phyloP scores from a whole-genome alignment of 176 grass and related monocot genomes.

The Luzula sylvatica region DNA sequence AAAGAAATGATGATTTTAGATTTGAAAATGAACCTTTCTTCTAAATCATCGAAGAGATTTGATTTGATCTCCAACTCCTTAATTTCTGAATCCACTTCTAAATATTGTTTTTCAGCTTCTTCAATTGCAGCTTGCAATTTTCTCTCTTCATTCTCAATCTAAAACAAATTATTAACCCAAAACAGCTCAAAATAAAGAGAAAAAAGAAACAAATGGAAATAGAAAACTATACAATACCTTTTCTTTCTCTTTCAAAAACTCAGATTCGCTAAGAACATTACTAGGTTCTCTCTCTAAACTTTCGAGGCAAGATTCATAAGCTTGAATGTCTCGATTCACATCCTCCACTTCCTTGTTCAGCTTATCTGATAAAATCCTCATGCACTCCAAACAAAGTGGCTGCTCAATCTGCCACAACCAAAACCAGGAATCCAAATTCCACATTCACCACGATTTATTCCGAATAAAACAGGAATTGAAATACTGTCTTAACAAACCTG shows the following conservation, averaged over 20 bases:
- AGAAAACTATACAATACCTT: slow-evolving; percentile 32
- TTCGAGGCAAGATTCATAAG: slow-evolving; percentile 76
- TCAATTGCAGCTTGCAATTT: slow-evolving; percentile 66
- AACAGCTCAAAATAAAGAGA: too few relatives aligned
- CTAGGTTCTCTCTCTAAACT: slow-evolving; percentile 51
- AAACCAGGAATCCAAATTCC: neutral
- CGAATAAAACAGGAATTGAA: slow-evolving; percentile 4
- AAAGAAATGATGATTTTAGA: neutral
- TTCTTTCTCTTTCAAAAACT: slow-evolving; percentile 76
- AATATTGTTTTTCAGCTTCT: slow-evolving; percentile 83
- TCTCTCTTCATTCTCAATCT: slow-evolving; percentile 81
- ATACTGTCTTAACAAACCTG: slow-evolving; percentile 42
- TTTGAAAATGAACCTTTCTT: slow-evolving; percentile 81
- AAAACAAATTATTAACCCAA: neutral
- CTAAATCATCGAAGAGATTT: slow-evolving; percentile 74
- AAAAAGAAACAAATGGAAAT: too few relatives aligned
- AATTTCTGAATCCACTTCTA: slow-evolving; percentile 56
- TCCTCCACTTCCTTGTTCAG: slow-evolving; percentile 90
- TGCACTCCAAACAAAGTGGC: slow-evolving; percentile 92
- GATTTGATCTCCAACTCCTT: slow-evolving; percentile 80
- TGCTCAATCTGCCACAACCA: slow-evolving; percentile 73
- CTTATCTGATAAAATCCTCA: slow-evolving; percentile 88
- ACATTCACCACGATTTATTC: too few relatives aligned
- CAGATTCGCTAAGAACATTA: slow-evolving; percentile 57
- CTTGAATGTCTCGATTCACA: slow-evolving; percentile 76